Evolutionary conservation across 1,284 basidiomycete species (phyloP), one percentile per base, ranked within the genome.

Genomic region (Caloboletus inedulis): DNA sequence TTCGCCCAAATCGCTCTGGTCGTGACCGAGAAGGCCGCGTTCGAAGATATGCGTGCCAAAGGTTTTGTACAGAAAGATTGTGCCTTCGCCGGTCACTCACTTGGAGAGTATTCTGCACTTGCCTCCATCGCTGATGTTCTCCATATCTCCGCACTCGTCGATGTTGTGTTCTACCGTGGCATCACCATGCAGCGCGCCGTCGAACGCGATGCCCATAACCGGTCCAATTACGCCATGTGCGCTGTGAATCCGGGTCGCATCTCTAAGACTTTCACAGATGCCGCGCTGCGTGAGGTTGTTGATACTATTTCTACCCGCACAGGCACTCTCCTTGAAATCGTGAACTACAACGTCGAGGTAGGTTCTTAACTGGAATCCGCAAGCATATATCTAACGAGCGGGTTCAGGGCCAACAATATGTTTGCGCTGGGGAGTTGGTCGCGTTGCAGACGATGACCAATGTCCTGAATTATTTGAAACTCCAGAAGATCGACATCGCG

Each of bases 151-250:
- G 85, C 93, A n/a, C 85, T 99, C 47, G 93, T 96, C 62, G 95
- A 98, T 63, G 92, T 99, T 66, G 96, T 99, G 40, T 98, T 99
- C 82, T 98, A 98, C 74, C 93, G 97, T 72, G 96, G 96, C 69
- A 96, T 99, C 66, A 99, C 96, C 46, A 99, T 99, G 96, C 95
- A 98, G 69, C 91, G 94, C 42, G 95, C 95, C 19, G 95, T 98
- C 55, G 91, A 97, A 72, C 91, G 96, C 43, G 96, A 98, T 66
- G 78, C 87, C 3, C 79, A 91, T 54, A 95, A 95, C 68, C 85
- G 96, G 48, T 95, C 92, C 31, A 94, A 96, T 72, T 99, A 98
- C 66, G 95, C 94, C 18, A 98, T 99, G 97, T 95, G 94, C 72
- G 96, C 96, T 16, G 91, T 98, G 66, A 98, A 98, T 73, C 97